Conservation (phyloP, 2,329 filamentous ascomycete species). For the Basipetospora chlamydospora region DNA sequence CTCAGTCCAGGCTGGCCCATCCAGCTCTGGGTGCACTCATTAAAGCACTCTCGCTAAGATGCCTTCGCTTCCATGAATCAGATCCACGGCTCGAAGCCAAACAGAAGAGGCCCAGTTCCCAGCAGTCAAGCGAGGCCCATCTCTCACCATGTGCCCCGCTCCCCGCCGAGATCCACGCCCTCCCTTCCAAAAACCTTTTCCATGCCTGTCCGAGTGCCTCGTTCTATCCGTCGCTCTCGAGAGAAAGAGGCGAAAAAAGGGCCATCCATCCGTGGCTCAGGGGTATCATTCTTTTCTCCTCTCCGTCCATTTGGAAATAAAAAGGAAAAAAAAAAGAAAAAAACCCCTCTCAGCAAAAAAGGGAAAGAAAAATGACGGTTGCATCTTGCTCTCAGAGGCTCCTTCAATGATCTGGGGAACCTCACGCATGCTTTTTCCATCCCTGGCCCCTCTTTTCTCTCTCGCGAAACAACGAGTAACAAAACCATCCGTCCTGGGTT, state of each 20-base stretch:
- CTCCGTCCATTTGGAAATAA: not conserved
- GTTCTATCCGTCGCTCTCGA: conserved; percentile 5
- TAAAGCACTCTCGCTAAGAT: too few relatives aligned
- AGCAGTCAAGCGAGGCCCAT: too few relatives aligned
- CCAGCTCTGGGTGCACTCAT: too few relatives aligned
- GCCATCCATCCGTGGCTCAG: conserved; percentile 1
- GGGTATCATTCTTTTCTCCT: conserved; percentile 5
- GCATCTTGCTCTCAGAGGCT: too few relatives aligned
- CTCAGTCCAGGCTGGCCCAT: conserved; percentile 7
- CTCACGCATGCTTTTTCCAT: conserved; percentile 7
- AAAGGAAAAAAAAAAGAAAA: conserved; percentile 1
- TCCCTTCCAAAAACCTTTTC: not conserved
- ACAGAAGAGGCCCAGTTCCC: too few relatives aligned
- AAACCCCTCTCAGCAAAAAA: not conserved
- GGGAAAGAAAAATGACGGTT: too few relatives aligned
- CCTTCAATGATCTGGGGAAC: too few relatives aligned
- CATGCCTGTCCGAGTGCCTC: conserved; percentile 5
- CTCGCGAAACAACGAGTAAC: conserved; percentile 20
- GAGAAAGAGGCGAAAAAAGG: conserved; percentile 5
- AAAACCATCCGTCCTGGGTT: conserved; percentile 4
- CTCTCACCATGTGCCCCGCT: conserved; percentile 1
- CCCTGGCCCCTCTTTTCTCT: too few relatives aligned
- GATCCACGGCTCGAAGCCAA: too few relatives aligned
- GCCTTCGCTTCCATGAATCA: too few relatives aligned
- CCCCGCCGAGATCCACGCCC: not conserved